A percentile compares a stretch with the other conserved stretches of the same genome.
These are phyloP conservation scores for Taphrina flavorubra DNA, from an alignment of 1,139 yeast genomes.

Conservation along the genomic window DNA sequence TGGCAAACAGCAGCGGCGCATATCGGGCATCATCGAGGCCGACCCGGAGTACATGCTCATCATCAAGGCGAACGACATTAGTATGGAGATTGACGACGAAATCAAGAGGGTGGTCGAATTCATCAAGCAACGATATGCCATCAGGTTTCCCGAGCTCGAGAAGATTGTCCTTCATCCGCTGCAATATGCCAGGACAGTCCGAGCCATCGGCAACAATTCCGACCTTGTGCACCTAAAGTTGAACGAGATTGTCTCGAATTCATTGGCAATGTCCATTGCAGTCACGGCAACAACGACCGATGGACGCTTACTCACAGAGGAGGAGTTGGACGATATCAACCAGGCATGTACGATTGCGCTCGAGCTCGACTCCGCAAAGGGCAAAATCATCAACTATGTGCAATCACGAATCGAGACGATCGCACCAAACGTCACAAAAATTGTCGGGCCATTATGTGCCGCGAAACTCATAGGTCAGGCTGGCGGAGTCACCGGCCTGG, in stretches of 20 bases:
- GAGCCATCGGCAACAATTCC: slow-evolving; percentile 59
- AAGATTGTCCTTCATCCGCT: slow-evolving; percentile 67
- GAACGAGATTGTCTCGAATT: slow-evolving; percentile 54
- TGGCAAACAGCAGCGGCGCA: slow-evolving; percentile 37
- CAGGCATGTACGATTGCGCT: slow-evolving; percentile 60
- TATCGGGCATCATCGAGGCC: slow-evolving; percentile 51
- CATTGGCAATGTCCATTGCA: slow-evolving; percentile 71
- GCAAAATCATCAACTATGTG: slow-evolving; percentile 61
- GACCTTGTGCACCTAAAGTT: slow-evolving; percentile 41
- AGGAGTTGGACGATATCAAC: slow-evolving; percentile 55
- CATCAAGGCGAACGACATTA: slow-evolving; percentile 62
- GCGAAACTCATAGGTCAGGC: slow-evolving; percentile 73
- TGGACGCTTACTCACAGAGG: slow-evolving; percentile 51
- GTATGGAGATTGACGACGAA: slow-evolving; percentile 64
- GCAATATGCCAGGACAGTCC: slow-evolving; percentile 65
- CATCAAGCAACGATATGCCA: slow-evolving; percentile 61
- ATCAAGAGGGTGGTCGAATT: slow-evolving; percentile 59
- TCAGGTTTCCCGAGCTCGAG: slow-evolving; percentile 74
- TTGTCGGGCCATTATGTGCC: slow-evolving; percentile 75
- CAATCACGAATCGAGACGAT: slow-evolving; percentile 62
- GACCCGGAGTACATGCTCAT: slow-evolving; percentile 60
- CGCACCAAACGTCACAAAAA: slow-evolving; percentile 80
- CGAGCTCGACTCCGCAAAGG: slow-evolving; percentile 57
- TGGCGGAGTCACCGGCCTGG: slow-evolving; percentile 74
- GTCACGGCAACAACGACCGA: slow-evolving; percentile 69